phyloP scores from a whole-genome alignment of 2,329 filamentous ascomycete genomes.

The Fusarium transvaalense region DNA sequence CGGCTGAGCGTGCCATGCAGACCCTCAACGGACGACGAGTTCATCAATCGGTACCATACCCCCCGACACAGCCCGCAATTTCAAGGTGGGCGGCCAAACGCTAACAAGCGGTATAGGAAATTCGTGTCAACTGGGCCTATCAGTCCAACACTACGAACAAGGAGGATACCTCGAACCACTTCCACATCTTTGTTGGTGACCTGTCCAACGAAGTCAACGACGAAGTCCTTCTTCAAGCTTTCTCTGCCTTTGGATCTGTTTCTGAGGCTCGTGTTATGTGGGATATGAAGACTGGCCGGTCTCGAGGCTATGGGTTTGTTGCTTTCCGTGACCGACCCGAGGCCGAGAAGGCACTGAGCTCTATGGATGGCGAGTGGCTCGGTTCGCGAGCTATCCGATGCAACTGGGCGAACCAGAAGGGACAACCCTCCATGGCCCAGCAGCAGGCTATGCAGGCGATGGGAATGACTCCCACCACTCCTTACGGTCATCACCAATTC shows the following conservation, averaged over 20 bases:
- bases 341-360: conserved; percentile 94
- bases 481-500: conserved; percentile 97
- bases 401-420: conserved; percentile 99
- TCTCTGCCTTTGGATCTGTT: conserved; percentile 94
- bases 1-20: conserved; percentile 96
- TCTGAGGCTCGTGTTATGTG: conserved; percentile 99
- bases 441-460: conserved; percentile 97
- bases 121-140: conserved; percentile 99
- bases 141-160: conserved; percentile 95
- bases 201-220: conserved; percentile 99
- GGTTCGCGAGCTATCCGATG: conserved; percentile 97
- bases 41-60: conserved; percentile 81
- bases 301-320: conserved; percentile 97
- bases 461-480: conserved; percentile 97
- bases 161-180: conserved; percentile 97
- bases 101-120: conserved; percentile 74
- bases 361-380: conserved; percentile 99
- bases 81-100: conserved; percentile 7
- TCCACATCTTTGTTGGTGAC: conserved; percentile 98
- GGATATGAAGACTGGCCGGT: conserved; percentile 99
- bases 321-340: conserved; percentile 94
- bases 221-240: conserved; percentile 91
- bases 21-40: conserved; percentile 95
- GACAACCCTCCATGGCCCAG: conserved; percentile 98
- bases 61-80: conserved; percentile 1